Base-by-base conservation (phyloP, 495 filamentous ascomycete genomes). In the Chaetomium fimeti region DNA sequence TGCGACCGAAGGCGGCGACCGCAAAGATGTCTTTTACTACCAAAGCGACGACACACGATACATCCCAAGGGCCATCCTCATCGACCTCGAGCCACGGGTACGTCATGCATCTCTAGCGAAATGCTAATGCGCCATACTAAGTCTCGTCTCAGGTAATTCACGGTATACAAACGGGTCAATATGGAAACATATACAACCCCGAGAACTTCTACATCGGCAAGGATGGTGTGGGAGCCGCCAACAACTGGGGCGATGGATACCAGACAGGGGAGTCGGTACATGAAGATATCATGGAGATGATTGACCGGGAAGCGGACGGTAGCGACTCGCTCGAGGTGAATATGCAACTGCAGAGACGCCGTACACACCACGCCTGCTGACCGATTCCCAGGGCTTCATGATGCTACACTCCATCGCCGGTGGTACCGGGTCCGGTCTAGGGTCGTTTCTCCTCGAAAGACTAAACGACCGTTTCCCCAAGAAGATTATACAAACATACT, bases 11-110 rank as follows among this genome's bases (percentile, higher is more conserved):
- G 95, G 94, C 65, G 92, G 92, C 53, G 94, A 98, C 78, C 87
- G 94, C 71, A 98, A 98, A 76, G 94, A 98, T 77, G 94, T 98
- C 57, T 98, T 98, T 78, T 98, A 97, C 84, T 98, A 98, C 77
- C 94, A 98, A 82, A 91, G 88, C 61, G 94, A 98, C 77, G 94
- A 98, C 76, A 98, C 94, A 53, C 85, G 94, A 78, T 98, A 98
- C 78, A 97, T 98, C 71, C 94, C 94, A 27, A 86, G 94, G 74
- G 93, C 94, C 27, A 98, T 98, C 68, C 81, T 98, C 32, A 88
- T 98, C 56, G 94, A 98, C 75, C 80, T 98, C 60, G 94, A 98
- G 76, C 94, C 95, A 28, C 82, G 94, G 56, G 92, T 91, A 83
- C 61, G 86, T 74, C n/a, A 27, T 49, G 45, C 20, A n/a, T 6